Percentiles rank a stretch among this genome's conserved stretches.
These are phyloP conservation scores for Trichopus zeylanicus DNA, from an alignment of 116 monocot species.

Conservation along the genomic window DNA sequence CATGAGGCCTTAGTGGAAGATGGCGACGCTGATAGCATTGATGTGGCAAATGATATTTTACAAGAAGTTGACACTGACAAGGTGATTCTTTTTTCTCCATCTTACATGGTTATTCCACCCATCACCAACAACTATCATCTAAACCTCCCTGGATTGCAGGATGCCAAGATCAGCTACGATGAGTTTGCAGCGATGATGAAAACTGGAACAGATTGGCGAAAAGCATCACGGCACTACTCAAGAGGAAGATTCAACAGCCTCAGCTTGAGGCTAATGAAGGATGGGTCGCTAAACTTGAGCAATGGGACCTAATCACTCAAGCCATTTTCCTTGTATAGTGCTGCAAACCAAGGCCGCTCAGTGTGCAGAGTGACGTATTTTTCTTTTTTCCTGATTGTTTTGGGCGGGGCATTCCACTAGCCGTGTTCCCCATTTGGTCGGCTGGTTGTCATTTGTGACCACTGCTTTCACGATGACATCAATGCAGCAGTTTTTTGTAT, in stretches of 20 bases:
- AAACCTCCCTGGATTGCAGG: constrained; percentile 16
- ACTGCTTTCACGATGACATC: no score
- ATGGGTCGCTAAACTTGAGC: constrained; percentile 53
- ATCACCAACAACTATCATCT: background rate
- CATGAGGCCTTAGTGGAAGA: constrained; percentile 76
- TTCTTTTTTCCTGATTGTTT: background rate
- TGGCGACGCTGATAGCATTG: constrained; percentile 54
- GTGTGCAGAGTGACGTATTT: background rate
- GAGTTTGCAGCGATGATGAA: constrained; percentile 87
- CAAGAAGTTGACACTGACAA: constrained; percentile 96
- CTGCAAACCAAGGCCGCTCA: no score
- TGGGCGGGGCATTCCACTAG: background rate
- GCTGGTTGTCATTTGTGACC: no score
- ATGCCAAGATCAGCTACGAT: constrained; percentile 67
- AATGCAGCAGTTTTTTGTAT: no score
- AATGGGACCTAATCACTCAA: constrained; percentile 10
- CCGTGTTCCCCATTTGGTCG: background rate
- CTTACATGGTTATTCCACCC: background rate
- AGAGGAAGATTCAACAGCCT: constrained; percentile 82
- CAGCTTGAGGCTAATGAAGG: constrained; percentile 59
- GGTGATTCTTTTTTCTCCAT: constrained; percentile 22
- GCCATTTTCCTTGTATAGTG: no score
- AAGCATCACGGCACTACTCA: constrained; percentile 69
- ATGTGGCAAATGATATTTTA: constrained; percentile 79
- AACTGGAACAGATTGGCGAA: constrained; percentile 79